Conservation (phyloP, 192 early-diverging fungal species). For the Coemansia biformis region DNA sequence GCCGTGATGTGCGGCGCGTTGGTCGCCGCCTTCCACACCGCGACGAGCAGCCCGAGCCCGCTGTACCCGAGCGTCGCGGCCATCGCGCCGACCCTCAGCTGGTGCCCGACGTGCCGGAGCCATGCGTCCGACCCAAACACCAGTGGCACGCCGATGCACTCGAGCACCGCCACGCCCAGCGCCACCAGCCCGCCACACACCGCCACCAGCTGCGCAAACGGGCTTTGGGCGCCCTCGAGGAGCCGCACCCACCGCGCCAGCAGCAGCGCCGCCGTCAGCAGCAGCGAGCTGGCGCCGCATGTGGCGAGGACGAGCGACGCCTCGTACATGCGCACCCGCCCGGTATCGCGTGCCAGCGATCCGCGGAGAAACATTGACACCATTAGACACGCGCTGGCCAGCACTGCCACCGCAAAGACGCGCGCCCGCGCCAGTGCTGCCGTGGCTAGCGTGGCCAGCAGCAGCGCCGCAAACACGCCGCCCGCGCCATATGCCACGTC, state of each 20-base stretch:
- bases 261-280: slow-evolving; percentile 5
- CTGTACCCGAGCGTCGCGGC: slow-evolving; percentile 7
- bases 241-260: slow-evolving; percentile 16
- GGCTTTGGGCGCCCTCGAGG: slow-evolving; percentile 1
- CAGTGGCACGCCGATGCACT: slow-evolving; percentile 19
- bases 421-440: slow-evolving; percentile 1
- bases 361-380: slow-evolving; percentile 30
- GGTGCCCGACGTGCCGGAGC: slow-evolving; percentile 12
- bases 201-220: not conserved
- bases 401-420: slow-evolving; percentile 2
- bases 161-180: slow-evolving; percentile 6
- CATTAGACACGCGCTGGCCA: slow-evolving; percentile 10
- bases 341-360: slow-evolving; percentile 1
- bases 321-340: slow-evolving; percentile 12
- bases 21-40: slow-evolving; percentile 8
- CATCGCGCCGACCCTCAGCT: slow-evolving; percentile 9
- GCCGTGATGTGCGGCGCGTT: not conserved
- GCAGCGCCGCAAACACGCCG: slow-evolving; percentile 24
- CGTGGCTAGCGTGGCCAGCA: slow-evolving; percentile 3
- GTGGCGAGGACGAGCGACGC: slow-evolving; percentile 17
- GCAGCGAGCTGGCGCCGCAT: slow-evolving; percentile 12
- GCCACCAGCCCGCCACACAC: not conserved
- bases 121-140: not conserved
- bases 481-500: slow-evolving; percentile 28
- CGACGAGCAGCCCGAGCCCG: slow-evolving; percentile 12